Evolutionary conservation across 2,329 filamentous ascomycete genomes (phyloP).

Genomic region (Nannizziopsis arthrosporioides): DNA sequence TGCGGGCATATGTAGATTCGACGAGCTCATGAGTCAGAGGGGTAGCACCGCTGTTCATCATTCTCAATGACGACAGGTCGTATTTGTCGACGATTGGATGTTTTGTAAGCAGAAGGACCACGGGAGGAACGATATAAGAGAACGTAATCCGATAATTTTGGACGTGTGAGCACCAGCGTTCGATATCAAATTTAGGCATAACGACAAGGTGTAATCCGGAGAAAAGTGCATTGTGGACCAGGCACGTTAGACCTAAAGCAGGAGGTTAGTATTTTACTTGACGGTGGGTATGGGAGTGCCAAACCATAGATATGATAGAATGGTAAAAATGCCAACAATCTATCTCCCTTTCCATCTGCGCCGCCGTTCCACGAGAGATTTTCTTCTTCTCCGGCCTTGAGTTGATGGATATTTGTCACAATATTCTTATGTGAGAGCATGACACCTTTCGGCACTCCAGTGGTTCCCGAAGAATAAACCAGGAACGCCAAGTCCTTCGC

Average conservation of each 20-base stretch:
- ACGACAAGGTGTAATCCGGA: conserved; percentile 56
- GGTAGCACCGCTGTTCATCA: conserved; percentile 79
- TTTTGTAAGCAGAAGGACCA: conserved; percentile 70
- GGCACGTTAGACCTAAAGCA: conserved; percentile 51
- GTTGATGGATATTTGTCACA: conserved; percentile 58
- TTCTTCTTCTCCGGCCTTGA: conserved; percentile 42
- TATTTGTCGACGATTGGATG: conserved; percentile 67
- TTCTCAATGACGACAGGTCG: conserved; percentile 64
- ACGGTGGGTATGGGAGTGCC: conserved; percentile 18
- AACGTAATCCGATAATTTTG: conserved; percentile 66
- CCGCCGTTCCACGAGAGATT: conserved; percentile 49
- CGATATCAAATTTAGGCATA: conserved; percentile 70
- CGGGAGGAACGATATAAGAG: conserved; percentile 70
- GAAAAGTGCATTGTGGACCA: conserved; percentile 58
- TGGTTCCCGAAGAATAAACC: conserved; percentile 83
- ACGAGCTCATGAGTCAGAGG: conserved; percentile 73
- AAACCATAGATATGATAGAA: conserved; percentile 85
- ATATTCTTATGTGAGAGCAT: conserved; percentile 76
- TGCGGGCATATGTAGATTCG: conserved; percentile 58
- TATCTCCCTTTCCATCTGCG: conserved; percentile 53
- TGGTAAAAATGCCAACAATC: conserved; percentile 65
- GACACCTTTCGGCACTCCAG: conserved; percentile 82
- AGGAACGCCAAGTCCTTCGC: conserved; percentile 68
- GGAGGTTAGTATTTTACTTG: conserved; percentile 7
- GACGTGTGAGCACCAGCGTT: conserved; percentile 63